Percentiles rank a stretch among this genome's conserved stretches.
Evolutionary conservation across 371 early-diverging fungal species (phyloP).

Genomic region (Parasitella parasitica): DNA sequence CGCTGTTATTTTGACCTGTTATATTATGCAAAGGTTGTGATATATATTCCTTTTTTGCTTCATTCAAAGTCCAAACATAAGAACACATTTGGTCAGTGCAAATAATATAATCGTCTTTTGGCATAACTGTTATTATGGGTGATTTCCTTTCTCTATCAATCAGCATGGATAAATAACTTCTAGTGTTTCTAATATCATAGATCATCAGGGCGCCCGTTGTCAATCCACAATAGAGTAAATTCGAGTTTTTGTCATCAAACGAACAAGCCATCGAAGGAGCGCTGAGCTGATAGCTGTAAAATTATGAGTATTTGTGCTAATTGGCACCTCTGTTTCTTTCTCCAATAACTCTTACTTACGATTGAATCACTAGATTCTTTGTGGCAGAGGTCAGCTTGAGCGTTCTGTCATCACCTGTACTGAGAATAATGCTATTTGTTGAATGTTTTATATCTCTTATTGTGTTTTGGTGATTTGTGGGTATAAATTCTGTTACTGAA

Average conservation of each 20-base stretch:
- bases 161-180: neutral
- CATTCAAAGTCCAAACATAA: conserved; percentile 6
- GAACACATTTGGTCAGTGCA: conserved; percentile 4
- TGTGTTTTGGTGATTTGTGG: conserved; percentile 3
- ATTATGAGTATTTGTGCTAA: neutral
- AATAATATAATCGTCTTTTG: neutral
- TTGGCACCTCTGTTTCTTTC: neutral
- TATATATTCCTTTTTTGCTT: neutral
- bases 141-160: neutral
- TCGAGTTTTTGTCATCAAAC: conserved; percentile 25
- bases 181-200: conserved; percentile 43
- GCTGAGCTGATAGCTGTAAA: conserved; percentile 17
- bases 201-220: conserved; percentile 27
- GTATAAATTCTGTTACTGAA: conserved; percentile 17
- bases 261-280: conserved; percentile 35
- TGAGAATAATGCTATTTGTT: neutral
- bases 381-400: conserved; percentile 17
- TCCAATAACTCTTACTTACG: conserved; percentile 1
- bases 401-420: conserved; percentile 24
- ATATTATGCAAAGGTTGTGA: neutral
- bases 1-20: neutral
- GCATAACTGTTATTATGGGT: conserved; percentile 11
- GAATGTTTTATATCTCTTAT: conserved; percentile 19
- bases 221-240: conserved; percentile 39
- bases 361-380: conserved; percentile 15